Evolutionary conservation across 495 filamentous ascomycete species (phyloP).

Genomic region (Neurospora terricola): DNA sequence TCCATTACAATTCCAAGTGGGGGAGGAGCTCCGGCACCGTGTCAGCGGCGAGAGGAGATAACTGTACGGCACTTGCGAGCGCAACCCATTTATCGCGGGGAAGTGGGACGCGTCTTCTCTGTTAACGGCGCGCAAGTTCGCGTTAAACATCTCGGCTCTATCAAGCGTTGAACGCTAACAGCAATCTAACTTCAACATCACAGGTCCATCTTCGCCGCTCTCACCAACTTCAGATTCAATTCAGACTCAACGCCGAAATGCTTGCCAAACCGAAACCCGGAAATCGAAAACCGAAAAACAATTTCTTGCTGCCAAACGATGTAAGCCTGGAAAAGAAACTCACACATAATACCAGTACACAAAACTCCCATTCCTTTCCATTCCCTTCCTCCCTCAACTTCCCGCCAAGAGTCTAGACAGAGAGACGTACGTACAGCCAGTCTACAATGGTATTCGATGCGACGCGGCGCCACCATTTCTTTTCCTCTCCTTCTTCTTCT

Average conservation of each 20-base stretch:
- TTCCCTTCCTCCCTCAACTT: neutral
- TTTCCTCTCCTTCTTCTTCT: neutral
- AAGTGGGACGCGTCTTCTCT: neutral
- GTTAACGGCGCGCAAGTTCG: neutral
- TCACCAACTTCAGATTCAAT: neutral
- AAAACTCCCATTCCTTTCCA: neutral
- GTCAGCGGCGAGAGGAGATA: neutral
- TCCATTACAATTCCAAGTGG: neutral
- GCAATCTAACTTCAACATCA: neutral
- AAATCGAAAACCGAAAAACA: neutral
- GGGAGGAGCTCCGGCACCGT: neutral
- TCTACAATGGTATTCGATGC: neutral
- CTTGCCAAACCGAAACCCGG: neutral
- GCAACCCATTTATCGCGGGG: neutral
- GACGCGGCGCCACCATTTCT: neutral
- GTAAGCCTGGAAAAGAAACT: neutral
- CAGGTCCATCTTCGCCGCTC: neutral
- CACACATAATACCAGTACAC: neutral
- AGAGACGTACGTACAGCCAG: no score
- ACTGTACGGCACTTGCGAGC: neutral
- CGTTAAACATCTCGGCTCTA: neutral
- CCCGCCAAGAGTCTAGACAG: no score
- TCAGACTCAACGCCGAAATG: neutral
- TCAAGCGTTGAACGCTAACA: neutral
- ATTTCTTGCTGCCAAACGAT: neutral